Evolutionary conservation across 192 early-diverging fungal species (phyloP).

Genomic region (Podila minutissima): DNA sequence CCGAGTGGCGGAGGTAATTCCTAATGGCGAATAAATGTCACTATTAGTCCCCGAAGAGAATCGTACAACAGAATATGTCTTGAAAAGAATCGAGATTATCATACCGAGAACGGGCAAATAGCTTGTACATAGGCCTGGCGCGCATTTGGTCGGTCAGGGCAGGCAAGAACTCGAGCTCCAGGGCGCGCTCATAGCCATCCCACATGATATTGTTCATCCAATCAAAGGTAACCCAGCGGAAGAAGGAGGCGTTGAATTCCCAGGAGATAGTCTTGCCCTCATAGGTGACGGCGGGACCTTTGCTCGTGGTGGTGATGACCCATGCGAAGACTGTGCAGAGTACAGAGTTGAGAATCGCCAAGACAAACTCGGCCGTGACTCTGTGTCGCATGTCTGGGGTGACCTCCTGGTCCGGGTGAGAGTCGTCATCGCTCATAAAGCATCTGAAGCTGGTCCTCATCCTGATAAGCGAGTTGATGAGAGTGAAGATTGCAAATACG

Average conservation of each 20-base stretch:
- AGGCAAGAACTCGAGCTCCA: conserved; percentile 29
- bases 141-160: conserved; percentile 46
- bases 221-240: conserved; percentile 43
- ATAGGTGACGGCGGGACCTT: conserved; percentile 34
- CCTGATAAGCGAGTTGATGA: conserved; percentile 27
- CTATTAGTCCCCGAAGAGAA: too few relatives aligned
- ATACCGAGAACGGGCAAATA: conserved; percentile 42
- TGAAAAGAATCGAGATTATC: not conserved
- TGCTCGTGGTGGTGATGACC: conserved; percentile 19
- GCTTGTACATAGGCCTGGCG: conserved; percentile 41
- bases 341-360: conserved; percentile 21
- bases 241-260: conserved; percentile 40
- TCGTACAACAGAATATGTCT: not conserved
- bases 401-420: not conserved
- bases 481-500: conserved; percentile 27
- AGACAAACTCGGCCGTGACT: conserved; percentile 10
- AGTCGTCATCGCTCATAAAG: conserved; percentile 3
- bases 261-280: conserved; percentile 30
- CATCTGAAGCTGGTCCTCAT: conserved; percentile 18
- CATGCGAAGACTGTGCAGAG: conserved; percentile 21
- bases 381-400: conserved; percentile 12
- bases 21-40: not conserved
- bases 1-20: conserved; percentile 8
- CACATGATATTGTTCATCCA: conserved; percentile 49
- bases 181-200: conserved; percentile 33